Evolutionary conservation across 2,329 filamentous ascomycete species (phyloP), one percentile per base, ranked within the genome.

Genomic region (Scytalidium sp.): DNA sequence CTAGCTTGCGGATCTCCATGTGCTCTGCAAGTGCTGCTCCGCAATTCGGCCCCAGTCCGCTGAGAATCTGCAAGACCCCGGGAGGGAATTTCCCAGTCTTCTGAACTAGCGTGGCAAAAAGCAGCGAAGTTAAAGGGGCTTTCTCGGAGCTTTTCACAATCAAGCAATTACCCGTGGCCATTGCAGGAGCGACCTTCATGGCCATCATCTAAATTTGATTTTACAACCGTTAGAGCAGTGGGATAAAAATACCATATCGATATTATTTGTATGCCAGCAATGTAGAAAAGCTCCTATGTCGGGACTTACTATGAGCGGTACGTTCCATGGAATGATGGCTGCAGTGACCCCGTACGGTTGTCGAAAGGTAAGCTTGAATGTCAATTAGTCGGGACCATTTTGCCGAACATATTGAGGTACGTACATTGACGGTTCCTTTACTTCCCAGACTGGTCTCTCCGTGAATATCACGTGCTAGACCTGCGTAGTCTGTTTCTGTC

Each of bases 301-400:
- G n/a, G n/a, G n/a, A n/a, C n/a, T n/a, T 80, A 84, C 84, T 56
- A 78, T 74, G 7, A 85, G 67, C 4, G 82, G 82, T 69, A 83
- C 85, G 68, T 85, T 85, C 81, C 81, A 85, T 20, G 83, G 83
- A 56, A 87, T 85, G 61, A 86, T 86, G 64, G 85, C 82, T 63
- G 79, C 84, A 62, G 82, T 83, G 43, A 85, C 81, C 65, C 81
- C 81, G 57, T 80, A 71, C 25, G 84, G 82, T 70, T 87, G 81
- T 65, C 81, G 82, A 58, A 76, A 72, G 50, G 81, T 83, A 68
- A n/a, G n/a, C n/a, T n/a, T n/a, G n/a, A 85, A 87, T 66, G 81
- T 81, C 66, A 86, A 83, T 56, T 76, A 83, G 50, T 79, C 78
- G 45, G 73, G 72, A 56, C 74, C 71, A 53, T 80, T 85, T 60